Evolutionary conservation across 192 early-diverging fungal species (phyloP).

Genomic region (Umbelopsis vinacea): DNA sequence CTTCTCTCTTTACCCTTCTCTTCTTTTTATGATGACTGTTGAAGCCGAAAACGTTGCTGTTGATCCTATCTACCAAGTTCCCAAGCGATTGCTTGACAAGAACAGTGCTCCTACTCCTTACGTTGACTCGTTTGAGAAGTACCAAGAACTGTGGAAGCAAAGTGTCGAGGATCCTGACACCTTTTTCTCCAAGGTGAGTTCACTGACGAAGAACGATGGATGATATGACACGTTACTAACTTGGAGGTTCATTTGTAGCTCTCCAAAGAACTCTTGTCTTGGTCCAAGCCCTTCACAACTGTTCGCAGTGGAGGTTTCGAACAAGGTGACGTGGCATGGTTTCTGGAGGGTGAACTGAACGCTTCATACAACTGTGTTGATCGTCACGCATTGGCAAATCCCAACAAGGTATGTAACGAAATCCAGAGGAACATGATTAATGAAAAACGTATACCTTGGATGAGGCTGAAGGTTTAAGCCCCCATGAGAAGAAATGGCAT

Average conservation of each 20-base stretch:
- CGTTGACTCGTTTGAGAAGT: slow-evolving; percentile 74
- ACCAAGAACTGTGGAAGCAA: slow-evolving; percentile 79
- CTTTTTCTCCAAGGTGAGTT: slow-evolving; percentile 52
- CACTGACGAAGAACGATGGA: not conserved
- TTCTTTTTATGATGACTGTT: slow-evolving; percentile 1
- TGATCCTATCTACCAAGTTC: slow-evolving; percentile 49
- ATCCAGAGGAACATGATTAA: not conserved
- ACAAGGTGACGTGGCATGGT: slow-evolving; percentile 94
- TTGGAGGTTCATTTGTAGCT: slow-evolving; percentile 49
- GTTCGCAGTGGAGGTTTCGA: slow-evolving; percentile 75
- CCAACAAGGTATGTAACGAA: slow-evolving; percentile 62
- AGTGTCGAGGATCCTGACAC: slow-evolving; percentile 74
- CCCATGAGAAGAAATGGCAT: too few species aligned
- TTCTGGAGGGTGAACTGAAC: slow-evolving; percentile 89
- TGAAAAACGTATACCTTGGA: too few species aligned
- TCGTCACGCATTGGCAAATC: slow-evolving; percentile 81
- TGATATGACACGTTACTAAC: not conserved
- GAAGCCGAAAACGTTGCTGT: not conserved
- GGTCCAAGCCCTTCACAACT: slow-evolving; percentile 79
- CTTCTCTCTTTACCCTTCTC: slow-evolving; percentile 4
- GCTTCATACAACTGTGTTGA: slow-evolving; percentile 96
- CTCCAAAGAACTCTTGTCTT: slow-evolving; percentile 78
- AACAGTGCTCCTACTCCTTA: slow-evolving; percentile 62
- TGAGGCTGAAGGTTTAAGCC: too few species aligned
- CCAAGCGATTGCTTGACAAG: slow-evolving; percentile 61